Evolutionary conservation across 2,329 filamentous ascomycete species (phyloP), one percentile per base, ranked within the genome.

Genomic region (Hypomyces rosellus): DNA sequence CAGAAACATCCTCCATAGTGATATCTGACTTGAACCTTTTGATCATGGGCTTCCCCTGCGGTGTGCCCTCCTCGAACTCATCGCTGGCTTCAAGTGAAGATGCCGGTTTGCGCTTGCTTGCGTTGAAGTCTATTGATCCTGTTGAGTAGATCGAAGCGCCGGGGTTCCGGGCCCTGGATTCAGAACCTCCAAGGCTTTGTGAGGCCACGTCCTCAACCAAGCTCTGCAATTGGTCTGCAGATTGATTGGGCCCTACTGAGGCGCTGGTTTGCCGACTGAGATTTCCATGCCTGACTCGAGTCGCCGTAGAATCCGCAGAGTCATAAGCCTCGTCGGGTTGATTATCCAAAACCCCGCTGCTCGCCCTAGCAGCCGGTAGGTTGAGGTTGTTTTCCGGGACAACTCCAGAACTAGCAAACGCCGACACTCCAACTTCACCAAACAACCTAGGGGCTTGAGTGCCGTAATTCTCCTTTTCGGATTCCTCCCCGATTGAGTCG

Each of bases 401-500:
- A 9, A 65, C 74, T 5, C 76, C 78, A 7, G 76, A 77, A 59
- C 74, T 80, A 12, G 75, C 75, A 15, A 81, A 65, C 0, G 74
- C 77, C 4, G 78, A 82, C 15, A 67, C 65, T 15, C 73, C 73
- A 5, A 82, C 74, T 54, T 82, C 79, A 2, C 79, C 79, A 60
- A 81, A 82, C 2, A 82, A 63, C 9, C 71, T 70, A 3, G 65
- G 71, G 3, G 63, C 66, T 5, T 65, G 68, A 12, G 60, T 57
- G 16, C 55, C 63, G 45, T 81, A 78, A 7, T 88, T 91, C 64
- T 91, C 87, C 60, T 89, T 89, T 64, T 91, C 88, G 4, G 86
- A 89, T 53, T 89, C 85, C 56, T 87, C 88, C 55, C 69, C 68
- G 57, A 69, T 65, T 1, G 73, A 76, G 45, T 69, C 70, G 49